Evolutionary conservation across 805 yeast genomes (phyloP).

Genomic region (Lachancea meyersii): DNA sequence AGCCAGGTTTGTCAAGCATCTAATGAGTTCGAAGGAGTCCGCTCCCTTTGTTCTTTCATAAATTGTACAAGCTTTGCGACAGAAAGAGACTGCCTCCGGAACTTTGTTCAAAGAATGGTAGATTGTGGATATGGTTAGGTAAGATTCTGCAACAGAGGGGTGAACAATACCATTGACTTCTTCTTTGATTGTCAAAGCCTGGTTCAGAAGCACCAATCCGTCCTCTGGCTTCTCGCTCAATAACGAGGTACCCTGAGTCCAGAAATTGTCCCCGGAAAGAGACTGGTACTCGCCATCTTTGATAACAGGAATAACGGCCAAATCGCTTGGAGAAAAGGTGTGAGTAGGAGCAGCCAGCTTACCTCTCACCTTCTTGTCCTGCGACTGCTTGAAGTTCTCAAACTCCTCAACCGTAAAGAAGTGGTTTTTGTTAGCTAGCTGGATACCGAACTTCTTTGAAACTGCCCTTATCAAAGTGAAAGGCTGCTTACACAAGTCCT

Average conservation of each 20-base stretch:
- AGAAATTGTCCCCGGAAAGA: slow-evolving; percentile 65
- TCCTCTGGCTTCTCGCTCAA: slow-evolving; percentile 40
- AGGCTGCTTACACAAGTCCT: slow-evolving; percentile 34
- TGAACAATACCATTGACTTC: slow-evolving; percentile 81
- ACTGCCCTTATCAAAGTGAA: slow-evolving; percentile 55
- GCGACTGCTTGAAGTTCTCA: slow-evolving; percentile 27
- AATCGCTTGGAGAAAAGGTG: slow-evolving; percentile 54
- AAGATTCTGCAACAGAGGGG: slow-evolving; percentile 67
- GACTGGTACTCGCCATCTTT: slow-evolving; percentile 67
- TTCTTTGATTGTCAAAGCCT: slow-evolving; percentile 67
- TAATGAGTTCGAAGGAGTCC: slow-evolving; percentile 71
- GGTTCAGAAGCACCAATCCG: slow-evolving; percentile 60
- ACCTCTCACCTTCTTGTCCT: slow-evolving; percentile 35
- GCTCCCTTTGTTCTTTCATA: slow-evolving; percentile 76
- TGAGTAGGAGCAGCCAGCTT: slow-evolving; percentile 31
- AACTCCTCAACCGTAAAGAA: slow-evolving; percentile 37
- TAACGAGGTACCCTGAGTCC: slow-evolving; percentile 52
- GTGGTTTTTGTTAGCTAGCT: slow-evolving; percentile 52
- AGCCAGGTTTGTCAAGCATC: slow-evolving; percentile 70
- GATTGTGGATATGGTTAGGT: slow-evolving; percentile 57
- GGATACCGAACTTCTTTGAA: slow-evolving; percentile 77
- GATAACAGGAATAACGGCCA: slow-evolving; percentile 68
- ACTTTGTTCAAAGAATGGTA: slow-evolving; percentile 54
- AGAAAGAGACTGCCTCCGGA: slow-evolving; percentile 54
- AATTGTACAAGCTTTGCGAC: slow-evolving; percentile 64